Evolutionary conservation across 2,329 filamentous ascomycete genomes (phyloP), one percentile per base, ranked within the genome.

Genomic region (Colletotrichum acutatum): DNA sequence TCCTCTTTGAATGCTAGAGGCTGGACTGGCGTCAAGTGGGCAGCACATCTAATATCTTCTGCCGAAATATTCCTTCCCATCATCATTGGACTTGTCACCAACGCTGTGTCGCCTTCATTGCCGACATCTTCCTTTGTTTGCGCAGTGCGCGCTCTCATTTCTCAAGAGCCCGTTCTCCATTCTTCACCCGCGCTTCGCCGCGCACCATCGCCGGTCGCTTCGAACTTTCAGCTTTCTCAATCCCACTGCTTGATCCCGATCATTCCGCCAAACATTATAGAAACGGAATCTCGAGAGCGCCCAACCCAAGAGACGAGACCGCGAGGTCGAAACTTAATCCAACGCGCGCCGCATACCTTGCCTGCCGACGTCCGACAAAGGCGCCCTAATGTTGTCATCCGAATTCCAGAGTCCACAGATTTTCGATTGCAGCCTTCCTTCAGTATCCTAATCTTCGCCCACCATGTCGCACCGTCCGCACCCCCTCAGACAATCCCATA

Each of bases 391-490:
- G 76, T 78, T 77, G 72, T 78, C 78, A 75, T 71, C 76, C 71
- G 71, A 75, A 72, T 75, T 70, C 73, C 74, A 72, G 74, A 66
- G 72, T 66, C 71, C 74, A 72, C 69, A 71, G 52, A 76, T 73
- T 67, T 66, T 71, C 74, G 72, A 76, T 75, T 76, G 76, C 75
- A 76, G 75, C 74, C 78, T 78, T 70, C 74, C 72, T 72, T 53
- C 62, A 32, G 66, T 72, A 66, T 66, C 59, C 71, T 74, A 74
- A 71, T 74, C 49, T 71, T 76, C 71, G 75, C 76, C 77, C 76
- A 79, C 77, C 77, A 91, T 90, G 86, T 89, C 89, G 82, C 86
- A 87, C 84, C 87, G 88, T 72, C 84, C 86, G 75, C 88, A 90
- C 79, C 87, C 89, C 67, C 86, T 91, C 72, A 87, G 89, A 76